Conservation (phyloP, 2,329 filamentous ascomycete genomes). For the Thermomyces lanuginosus region DNA sequence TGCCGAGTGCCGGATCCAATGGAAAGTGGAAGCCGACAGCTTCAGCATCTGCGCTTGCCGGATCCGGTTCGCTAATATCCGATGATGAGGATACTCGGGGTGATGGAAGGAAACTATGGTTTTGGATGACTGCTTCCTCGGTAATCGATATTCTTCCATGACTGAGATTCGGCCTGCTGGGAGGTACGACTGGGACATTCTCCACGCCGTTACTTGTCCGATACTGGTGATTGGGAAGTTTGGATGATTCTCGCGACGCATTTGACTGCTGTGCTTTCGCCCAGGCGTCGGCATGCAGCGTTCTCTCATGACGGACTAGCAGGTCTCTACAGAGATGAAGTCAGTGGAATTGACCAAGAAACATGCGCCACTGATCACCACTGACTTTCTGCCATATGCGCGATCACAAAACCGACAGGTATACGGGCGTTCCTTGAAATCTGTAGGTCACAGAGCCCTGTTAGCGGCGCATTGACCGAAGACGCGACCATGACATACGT, state of each 20-base stretch:
- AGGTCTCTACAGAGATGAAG: conserved; percentile 13
- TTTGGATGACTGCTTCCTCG: conserved; percentile 5
- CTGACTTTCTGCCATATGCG: conserved; percentile 19
- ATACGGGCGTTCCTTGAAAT: conserved; percentile 19
- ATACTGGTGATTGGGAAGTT: conserved; percentile 5
- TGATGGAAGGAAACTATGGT: conserved; percentile 7
- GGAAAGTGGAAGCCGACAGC: conserved; percentile 5
- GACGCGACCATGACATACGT: conserved; percentile 8
- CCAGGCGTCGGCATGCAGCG: conserved; percentile 16
- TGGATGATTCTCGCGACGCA: conserved; percentile 4
- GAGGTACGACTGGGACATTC: neutral
- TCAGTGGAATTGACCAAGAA: conserved; percentile 1
- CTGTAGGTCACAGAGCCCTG: conserved; percentile 4
- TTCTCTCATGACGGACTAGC: conserved; percentile 20
- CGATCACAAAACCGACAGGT: conserved; percentile 18
- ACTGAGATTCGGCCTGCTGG: conserved; percentile 4
- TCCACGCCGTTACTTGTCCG: conserved; percentile 4
- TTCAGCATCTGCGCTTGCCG: conserved; percentile 2
- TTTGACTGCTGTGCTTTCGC: conserved; percentile 6
- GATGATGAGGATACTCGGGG: conserved; percentile 7
- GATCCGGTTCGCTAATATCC: conserved; percentile 6
- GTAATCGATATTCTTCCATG: conserved; percentile 4
- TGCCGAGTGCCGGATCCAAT: conserved; percentile 4
- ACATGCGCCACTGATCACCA: conserved; percentile 2
- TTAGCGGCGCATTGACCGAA: neutral